phyloP scores from a whole-genome alignment of 139 green algal species.

The Picochlorum sp. region DNA sequence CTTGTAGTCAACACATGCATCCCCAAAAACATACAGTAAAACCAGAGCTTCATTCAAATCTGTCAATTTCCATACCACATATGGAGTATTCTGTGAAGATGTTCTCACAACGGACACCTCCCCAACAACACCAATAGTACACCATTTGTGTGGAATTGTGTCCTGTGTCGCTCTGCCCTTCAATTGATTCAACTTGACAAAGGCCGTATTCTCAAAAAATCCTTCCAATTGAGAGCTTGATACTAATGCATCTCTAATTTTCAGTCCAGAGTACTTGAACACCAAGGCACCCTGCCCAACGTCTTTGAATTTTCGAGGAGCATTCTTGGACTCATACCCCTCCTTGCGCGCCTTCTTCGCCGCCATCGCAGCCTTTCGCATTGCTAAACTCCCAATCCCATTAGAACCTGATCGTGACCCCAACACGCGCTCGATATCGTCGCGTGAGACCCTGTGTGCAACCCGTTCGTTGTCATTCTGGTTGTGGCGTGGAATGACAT shows the following conservation, averaged over 20 bases:
- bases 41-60: slow-evolving; percentile 31
- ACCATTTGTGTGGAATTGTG: slow-evolving; percentile 23
- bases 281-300: slow-evolving; percentile 14
- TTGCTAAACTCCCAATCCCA: no score
- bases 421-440: no score
- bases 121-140: slow-evolving; percentile 27
- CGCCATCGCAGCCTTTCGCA: no score
- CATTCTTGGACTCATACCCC: background rate
- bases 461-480: no score
- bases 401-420: no score
- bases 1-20: slow-evolving; percentile 23
- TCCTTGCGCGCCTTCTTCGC: background rate
- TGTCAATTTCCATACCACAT: slow-evolving; percentile 36
- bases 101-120: slow-evolving; percentile 25
- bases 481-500: no score
- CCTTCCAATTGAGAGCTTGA: slow-evolving; percentile 29
- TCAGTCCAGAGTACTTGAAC: slow-evolving; percentile 8
- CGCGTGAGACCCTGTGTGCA: no score
- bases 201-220: slow-evolving; percentile 11
- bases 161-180: slow-evolving; percentile 5
- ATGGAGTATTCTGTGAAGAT: slow-evolving; percentile 20
- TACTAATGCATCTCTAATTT: slow-evolving; percentile 38
- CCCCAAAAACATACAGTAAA: slow-evolving; percentile 37
- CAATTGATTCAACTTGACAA: slow-evolving; percentile 23
- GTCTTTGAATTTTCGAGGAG: slow-evolving; percentile 11